phyloP scores from a whole-genome alignment of 805 yeast species.

The Candida maesae region DNA sequence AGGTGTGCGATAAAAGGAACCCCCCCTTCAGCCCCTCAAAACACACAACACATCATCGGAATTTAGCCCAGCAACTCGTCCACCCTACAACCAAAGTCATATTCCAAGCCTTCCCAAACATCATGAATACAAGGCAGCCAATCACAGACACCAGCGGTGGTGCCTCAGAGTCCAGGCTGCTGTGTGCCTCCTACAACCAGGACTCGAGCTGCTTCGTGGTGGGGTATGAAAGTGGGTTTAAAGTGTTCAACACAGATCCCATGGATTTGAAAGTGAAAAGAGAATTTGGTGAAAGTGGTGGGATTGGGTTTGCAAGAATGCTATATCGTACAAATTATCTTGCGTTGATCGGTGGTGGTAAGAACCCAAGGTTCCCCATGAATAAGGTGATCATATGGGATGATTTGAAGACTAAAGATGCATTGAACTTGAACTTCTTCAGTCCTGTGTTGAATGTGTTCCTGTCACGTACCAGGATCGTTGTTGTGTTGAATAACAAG shows the following conservation, averaged over 20 bases:
- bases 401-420: constrained; percentile 73
- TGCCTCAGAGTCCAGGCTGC: constrained; percentile 12
- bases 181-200: constrained; percentile 59
- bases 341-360: constrained; percentile 89
- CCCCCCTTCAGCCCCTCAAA: too few relatives aligned
- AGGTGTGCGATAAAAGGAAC: too few relatives aligned
- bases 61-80: too few relatives aligned
- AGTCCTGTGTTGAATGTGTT: constrained; percentile 72
- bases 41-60: too few relatives aligned
- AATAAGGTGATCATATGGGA: constrained; percentile 90
- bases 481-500: constrained; percentile 64
- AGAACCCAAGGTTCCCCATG: constrained; percentile 69
- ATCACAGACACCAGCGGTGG: constrained; percentile 16
- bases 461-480: constrained; percentile 69
- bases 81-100: too few relatives aligned
- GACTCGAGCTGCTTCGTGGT: constrained; percentile 88
- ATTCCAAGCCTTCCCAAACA: too few relatives aligned
- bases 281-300: constrained; percentile 41
- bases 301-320: constrained; percentile 78
- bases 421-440: constrained; percentile 70
- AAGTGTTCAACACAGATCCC: constrained; percentile 85
- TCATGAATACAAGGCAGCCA: constrained; percentile 26
- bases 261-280: constrained; percentile 70
- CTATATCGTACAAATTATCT: constrained; percentile 87
- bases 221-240: constrained; percentile 76